A percentile compares a stretch with the other conserved stretches of the same genome.
Evolutionary conservation across 2,329 filamentous ascomycete species (phyloP).

Genomic region (Bipolaris cookei): DNA sequence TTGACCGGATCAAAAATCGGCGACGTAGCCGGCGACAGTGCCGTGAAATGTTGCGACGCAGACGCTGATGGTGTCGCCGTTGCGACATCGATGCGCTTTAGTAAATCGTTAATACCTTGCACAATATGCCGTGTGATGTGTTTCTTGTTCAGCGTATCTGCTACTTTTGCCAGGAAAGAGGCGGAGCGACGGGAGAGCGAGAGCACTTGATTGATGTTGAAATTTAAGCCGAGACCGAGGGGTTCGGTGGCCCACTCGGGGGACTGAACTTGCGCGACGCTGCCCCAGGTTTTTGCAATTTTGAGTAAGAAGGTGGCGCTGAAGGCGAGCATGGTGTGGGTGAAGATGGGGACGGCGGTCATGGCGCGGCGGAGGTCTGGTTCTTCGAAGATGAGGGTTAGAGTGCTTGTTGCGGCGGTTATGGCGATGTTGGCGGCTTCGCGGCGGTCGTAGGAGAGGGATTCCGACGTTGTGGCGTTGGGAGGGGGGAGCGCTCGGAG

Average conservation of each 20-base stretch:
- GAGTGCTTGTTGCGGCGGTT: slow-evolving; percentile 55
- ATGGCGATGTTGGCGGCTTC: slow-evolving; percentile 52
- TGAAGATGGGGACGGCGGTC: slow-evolving; percentile 57
- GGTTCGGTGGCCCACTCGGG: slow-evolving; percentile 37
- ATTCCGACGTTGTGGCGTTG: slow-evolving; percentile 54
- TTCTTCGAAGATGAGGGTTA: slow-evolving; percentile 56
- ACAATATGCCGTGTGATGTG: slow-evolving; percentile 41
- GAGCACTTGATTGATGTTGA: slow-evolving; percentile 40
- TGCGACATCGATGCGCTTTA: slow-evolving; percentile 35
- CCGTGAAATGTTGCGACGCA: neutral
- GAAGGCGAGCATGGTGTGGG: slow-evolving; percentile 61
- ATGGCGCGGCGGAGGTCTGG: slow-evolving; percentile 53
- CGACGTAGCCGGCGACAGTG: neutral
- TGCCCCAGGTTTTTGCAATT: slow-evolving; percentile 55
- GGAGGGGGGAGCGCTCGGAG: slow-evolving; percentile 51
- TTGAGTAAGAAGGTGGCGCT: slow-evolving; percentile 60
- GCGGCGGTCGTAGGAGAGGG: slow-evolving; percentile 53
- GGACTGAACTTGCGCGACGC: slow-evolving; percentile 38
- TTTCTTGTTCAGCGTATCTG: slow-evolving; percentile 39
- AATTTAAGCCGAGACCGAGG: slow-evolving; percentile 37
- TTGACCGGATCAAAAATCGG: slow-evolving; percentile 7
- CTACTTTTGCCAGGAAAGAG: slow-evolving; percentile 35
- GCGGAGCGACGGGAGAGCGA: slow-evolving; percentile 35
- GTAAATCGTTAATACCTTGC: slow-evolving; percentile 35
- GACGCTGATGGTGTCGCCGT: slow-evolving; percentile 21